Evolutionary conservation across 2,329 filamentous ascomycete genomes (phyloP).

Genomic region (Colletotrichum tropicicola): DNA sequence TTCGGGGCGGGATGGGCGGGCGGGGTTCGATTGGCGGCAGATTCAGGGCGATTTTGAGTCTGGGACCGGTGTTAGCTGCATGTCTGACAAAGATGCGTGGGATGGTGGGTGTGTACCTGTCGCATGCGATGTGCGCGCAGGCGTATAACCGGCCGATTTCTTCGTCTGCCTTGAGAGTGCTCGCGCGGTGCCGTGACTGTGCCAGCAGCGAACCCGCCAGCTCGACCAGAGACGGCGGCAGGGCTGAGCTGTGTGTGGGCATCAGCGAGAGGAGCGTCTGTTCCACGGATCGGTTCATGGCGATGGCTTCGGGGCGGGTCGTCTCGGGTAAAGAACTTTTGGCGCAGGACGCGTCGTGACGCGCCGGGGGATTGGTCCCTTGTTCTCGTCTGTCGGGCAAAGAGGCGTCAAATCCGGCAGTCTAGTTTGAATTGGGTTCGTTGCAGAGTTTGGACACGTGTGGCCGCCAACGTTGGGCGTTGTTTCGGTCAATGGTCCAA

Average conservation of each 20-base stretch:
- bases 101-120: slow-evolving; percentile 64
- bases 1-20: slow-evolving; percentile 79
- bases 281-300: slow-evolving; percentile 80
- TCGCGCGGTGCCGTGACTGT: slow-evolving; percentile 81
- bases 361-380: not conserved
- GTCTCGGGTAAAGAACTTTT: not conserved
- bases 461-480: not conserved
- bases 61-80: not conserved
- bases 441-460: not conserved
- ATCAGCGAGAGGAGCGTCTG: slow-evolving; percentile 78
- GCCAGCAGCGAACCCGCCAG: slow-evolving; percentile 79
- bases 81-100: not conserved
- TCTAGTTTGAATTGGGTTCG: not conserved
- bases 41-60: slow-evolving; percentile 79
- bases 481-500: not conserved
- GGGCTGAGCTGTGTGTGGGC: slow-evolving; percentile 73
- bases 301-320: slow-evolving; percentile 18
- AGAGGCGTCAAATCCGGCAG: not conserved
- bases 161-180: slow-evolving; percentile 83
- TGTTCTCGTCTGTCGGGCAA: not conserved
- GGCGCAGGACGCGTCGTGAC: slow-evolving; percentile 20
- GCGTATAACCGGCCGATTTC: slow-evolving; percentile 87
- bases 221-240: slow-evolving; percentile 76
- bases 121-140: slow-evolving; percentile 90
- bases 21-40: slow-evolving; percentile 79